Evolutionary conservation across 192 early-diverging fungal genomes (phyloP).

Genomic region (Tieghemiomyces parasiticus): DNA sequence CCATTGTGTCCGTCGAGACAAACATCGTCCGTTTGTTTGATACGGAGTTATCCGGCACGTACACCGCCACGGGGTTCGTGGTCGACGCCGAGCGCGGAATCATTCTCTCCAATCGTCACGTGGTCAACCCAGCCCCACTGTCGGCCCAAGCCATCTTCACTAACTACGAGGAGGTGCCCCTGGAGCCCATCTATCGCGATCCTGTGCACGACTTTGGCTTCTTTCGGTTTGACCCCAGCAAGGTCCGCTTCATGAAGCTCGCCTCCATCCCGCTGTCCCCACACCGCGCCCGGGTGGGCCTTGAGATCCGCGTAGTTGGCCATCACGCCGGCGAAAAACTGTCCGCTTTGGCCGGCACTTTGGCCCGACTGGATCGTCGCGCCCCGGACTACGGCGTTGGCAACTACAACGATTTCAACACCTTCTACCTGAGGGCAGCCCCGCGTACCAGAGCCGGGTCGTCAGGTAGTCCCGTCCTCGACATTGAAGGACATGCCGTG

Average conservation of each 20-base stretch:
- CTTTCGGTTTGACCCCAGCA: conserved; percentile 49
- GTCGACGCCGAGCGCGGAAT: conserved; percentile 61
- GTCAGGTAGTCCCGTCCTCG: conserved; percentile 62
- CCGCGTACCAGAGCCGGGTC: conserved; percentile 61
- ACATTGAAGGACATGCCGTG: conserved; percentile 60
- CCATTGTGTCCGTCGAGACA: conserved; percentile 65
- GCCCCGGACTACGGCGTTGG: conserved; percentile 51
- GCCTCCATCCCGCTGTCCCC: conserved; percentile 51
- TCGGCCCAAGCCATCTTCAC: conserved; percentile 56
- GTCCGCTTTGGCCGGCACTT: conserved; percentile 53
- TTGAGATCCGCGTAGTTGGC: conserved; percentile 65
- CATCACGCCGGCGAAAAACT: conserved; percentile 72
- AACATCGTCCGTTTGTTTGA: conserved; percentile 65
- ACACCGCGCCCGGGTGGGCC: conserved; percentile 49
- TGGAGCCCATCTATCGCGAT: conserved; percentile 59
- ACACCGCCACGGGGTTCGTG: conserved; percentile 56
- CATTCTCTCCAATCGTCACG: conserved; percentile 65
- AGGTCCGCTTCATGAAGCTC: conserved; percentile 54
- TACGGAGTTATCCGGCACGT: conserved; percentile 57
- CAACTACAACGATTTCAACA: conserved; percentile 68
- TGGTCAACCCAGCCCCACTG: conserved; percentile 56
- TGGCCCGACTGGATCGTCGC: conserved; percentile 59
- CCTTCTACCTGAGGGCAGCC: conserved; percentile 66
- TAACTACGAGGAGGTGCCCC: conserved; percentile 60
- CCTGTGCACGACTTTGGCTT: conserved; percentile 80